These are phyloP conservation scores for Fusarium verrucosum DNA, from an alignment of 2,329 filamentous ascomycete genomes.

Conservation along the genomic window DNA sequence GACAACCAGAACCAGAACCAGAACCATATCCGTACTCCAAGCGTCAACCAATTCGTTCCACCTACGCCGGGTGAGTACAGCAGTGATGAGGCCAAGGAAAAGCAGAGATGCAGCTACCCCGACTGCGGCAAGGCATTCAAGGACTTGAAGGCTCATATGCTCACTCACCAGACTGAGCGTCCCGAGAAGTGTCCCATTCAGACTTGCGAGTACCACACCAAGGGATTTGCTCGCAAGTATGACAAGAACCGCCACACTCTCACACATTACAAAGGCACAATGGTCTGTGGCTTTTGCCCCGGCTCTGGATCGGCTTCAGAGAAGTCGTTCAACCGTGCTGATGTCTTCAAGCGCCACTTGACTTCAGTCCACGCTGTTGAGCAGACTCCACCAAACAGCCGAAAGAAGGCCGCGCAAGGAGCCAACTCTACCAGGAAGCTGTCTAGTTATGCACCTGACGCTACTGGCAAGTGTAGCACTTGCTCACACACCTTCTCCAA, in stretches of 20 bases:
- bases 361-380: constrained; percentile 92
- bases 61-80: constrained; percentile 67
- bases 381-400: constrained; percentile 90
- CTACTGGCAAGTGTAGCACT: constrained; percentile 94
- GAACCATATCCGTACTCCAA: constrained; percentile 67
- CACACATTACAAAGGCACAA: constrained; percentile 96
- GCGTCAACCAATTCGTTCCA: constrained; percentile 75
- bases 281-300: constrained; percentile 95
- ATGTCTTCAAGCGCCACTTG: constrained; percentile 94
- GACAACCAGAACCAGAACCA: constrained; percentile 52
- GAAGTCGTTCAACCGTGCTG: constrained; percentile 94
- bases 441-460: constrained; percentile 76
- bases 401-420: constrained; percentile 69
- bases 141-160: constrained; percentile 91
- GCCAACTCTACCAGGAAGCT: constrained; percentile 68
- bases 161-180: constrained; percentile 89
- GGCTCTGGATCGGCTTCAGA: constrained; percentile 87
- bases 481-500: constrained; percentile 91
- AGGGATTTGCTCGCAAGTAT: constrained; percentile 94
- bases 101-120: constrained; percentile 79
- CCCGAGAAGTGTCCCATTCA: constrained; percentile 95
- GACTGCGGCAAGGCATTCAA: constrained; percentile 90
- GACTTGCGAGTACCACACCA: constrained; percentile 90
- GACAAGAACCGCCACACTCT: constrained; percentile 95
- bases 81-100: constrained; percentile 72